Conservation (phyloP, 305 asterid genomes). For the Plantago coronopus region DNA sequence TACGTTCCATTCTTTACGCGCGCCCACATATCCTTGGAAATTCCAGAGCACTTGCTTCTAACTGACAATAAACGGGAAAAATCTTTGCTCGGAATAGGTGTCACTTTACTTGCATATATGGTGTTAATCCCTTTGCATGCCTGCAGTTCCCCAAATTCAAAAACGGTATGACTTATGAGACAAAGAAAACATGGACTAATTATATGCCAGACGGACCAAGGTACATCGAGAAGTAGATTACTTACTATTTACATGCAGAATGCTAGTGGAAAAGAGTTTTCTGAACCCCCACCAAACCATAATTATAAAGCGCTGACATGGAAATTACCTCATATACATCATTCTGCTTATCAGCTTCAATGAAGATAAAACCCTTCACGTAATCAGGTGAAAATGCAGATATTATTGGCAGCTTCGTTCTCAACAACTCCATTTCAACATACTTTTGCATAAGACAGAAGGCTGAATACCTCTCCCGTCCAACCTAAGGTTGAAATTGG, state of each 20-base stretch:
- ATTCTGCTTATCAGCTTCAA: slow-evolving; percentile 76
- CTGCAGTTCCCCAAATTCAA: slow-evolving; percentile 35
- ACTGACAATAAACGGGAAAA: slow-evolving; percentile 50
- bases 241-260: background rate
- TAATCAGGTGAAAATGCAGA: slow-evolving; percentile 89
- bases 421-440: slow-evolving; percentile 57
- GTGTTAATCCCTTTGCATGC: slow-evolving; percentile 75
- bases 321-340: slow-evolving; percentile 73
- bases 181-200: background rate
- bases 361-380: slow-evolving; percentile 64
- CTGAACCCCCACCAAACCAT: slow-evolving; percentile 7
- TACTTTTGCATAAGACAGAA: slow-evolving; percentile 92
- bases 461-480: slow-evolving; percentile 85
- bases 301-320: slow-evolving; percentile 3
- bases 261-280: slow-evolving; percentile 10
- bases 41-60: slow-evolving; percentile 58
- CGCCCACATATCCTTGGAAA: slow-evolving; percentile 82
- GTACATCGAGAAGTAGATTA: background rate
- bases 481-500: slow-evolving; percentile 50
- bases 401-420: slow-evolving; percentile 66
- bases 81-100: slow-evolving; percentile 57
- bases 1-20: slow-evolving; percentile 93
- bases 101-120: slow-evolving; percentile 60
- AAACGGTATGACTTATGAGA: slow-evolving; percentile 21
- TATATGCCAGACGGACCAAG: background rate